Evolutionary conservation across 805 yeast species (phyloP), one percentile per base, ranked within the genome.

Genomic region (Saccharomycopsis malanga): DNA sequence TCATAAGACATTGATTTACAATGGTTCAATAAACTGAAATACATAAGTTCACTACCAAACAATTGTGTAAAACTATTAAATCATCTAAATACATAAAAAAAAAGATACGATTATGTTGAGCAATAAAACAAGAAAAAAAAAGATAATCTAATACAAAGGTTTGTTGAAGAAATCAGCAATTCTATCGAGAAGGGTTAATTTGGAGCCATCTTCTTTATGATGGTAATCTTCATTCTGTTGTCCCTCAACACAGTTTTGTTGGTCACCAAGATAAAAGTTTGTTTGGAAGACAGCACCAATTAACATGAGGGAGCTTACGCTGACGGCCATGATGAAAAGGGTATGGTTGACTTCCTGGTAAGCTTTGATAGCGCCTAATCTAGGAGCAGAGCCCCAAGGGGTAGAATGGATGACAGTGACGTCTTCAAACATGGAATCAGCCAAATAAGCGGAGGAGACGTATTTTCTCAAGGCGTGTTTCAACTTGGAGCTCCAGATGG

Each of bases 401-500:
- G 58, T 57, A 3, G 44, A 55, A 32, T 55, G 54, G 21, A 66
- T 58, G 3, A 43, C n/a, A 14, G 57, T 50, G n/a, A 61, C 53
- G 27, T 51, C 45, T 18, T 56, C 61, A 39, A 55, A 68, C 39
- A 57, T 58, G 1, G 39, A 35, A 2, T 35, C 35, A 3, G 64
- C 60, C 23, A 46, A 44, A 1, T 55, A 56, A 35, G 58, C 61
- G 21, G 51, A 54, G 15, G 68, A 68, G 30, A 68, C 48, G 47
- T 58, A 55, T 34, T 59, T 50, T 46, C 57, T 55, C 46, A 69
- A 56, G 32, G 58, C 55, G 3, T n/a, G 50, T 6, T 66, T 67
- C 49, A 67, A 44, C 49, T 65, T 64, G 4, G 60, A 55, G 49
- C 57, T 57, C 63, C 66, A 64, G 37, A 71, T 59, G 27, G 72